These are phyloP conservation scores for Huntiella bhutanensis DNA, from an alignment of 2,329 filamentous ascomycete genomes.

Conservation along the genomic window DNA sequence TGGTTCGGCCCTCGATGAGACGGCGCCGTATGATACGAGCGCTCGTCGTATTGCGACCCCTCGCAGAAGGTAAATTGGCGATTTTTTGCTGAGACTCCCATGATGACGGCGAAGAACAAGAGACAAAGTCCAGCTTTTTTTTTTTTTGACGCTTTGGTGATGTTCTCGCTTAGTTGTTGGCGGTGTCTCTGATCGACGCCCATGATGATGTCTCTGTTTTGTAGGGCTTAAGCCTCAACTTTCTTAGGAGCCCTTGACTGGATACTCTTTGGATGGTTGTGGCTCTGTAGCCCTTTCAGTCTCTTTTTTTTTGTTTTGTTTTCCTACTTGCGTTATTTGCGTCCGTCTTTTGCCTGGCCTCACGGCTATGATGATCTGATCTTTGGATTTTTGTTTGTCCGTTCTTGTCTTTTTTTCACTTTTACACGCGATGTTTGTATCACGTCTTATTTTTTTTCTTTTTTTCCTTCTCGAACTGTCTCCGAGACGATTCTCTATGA, in stretches of 20 bases:
- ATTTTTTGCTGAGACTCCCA: background rate
- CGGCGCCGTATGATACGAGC: slow-evolving; percentile 30
- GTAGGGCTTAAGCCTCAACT: too few relatives aligned
- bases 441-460: slow-evolving; percentile 6
- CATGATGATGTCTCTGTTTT: too few relatives aligned
- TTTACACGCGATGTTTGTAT: slow-evolving; percentile 1
- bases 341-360: background rate
- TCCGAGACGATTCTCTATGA: slow-evolving; percentile 2
- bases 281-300: background rate
- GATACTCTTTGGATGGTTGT: background rate
- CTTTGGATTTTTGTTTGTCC: slow-evolving; percentile 2
- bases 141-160: slow-evolving; percentile 12
- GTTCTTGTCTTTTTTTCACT: slow-evolving; percentile 1
- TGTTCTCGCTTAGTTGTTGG: slow-evolving; percentile 11
- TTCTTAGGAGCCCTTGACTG: background rate
- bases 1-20: slow-evolving; percentile 34
- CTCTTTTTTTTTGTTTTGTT: slow-evolving; percentile 3
- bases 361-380: slow-evolving; percentile 4
- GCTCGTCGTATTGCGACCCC: slow-evolving; percentile 27
- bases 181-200: slow-evolving; percentile 1
- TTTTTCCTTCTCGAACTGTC: slow-evolving; percentile 9
- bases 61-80: slow-evolving; percentile 20
- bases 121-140: slow-evolving; percentile 12
- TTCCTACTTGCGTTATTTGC: background rate
- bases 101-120: slow-evolving; percentile 2